Evolutionary conservation across 805 yeast genomes (phyloP).

Genomic region (Barnettozyma salicaria): DNA sequence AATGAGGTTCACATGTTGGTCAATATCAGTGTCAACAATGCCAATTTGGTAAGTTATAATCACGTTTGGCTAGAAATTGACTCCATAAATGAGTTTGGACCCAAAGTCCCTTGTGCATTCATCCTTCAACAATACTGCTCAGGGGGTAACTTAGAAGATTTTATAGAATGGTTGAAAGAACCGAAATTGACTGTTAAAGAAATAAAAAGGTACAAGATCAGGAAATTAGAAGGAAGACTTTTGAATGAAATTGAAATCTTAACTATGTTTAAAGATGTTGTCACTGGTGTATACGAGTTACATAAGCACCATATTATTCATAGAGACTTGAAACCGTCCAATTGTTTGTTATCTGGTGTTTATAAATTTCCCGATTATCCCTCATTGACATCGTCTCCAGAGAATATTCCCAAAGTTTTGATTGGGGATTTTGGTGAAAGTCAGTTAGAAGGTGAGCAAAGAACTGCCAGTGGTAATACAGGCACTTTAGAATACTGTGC

Average conservation of each 20-base stretch:
- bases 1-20: constrained; percentile 72
- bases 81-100: constrained; percentile 44
- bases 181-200: constrained; percentile 35
- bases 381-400: constrained; percentile 10
- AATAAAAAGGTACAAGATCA: constrained; percentile 32
- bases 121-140: constrained; percentile 83
- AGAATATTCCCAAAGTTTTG: constrained; percentile 55
- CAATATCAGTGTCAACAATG: constrained; percentile 38
- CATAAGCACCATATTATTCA: constrained; percentile 78
- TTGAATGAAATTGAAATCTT: constrained; percentile 57
- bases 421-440: constrained; percentile 92
- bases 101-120: constrained; percentile 63
- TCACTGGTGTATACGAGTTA: constrained; percentile 62
- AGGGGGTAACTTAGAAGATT: constrained; percentile 80
- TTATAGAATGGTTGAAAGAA: constrained; percentile 35
- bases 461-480: constrained; percentile 74
- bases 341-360: constrained; percentile 51
- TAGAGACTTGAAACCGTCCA: constrained; percentile 84
- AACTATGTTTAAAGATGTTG: constrained; percentile 60
- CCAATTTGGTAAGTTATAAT: constrained; percentile 74
- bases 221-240: constrained; percentile 25
- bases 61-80: constrained; percentile 89
- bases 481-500: constrained; percentile 88
- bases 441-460: constrained; percentile 57
- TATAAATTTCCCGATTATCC: constrained; percentile 17